phyloP scores from a whole-genome alignment of 805 yeast genomes.

The Starmerella cellae region DNA sequence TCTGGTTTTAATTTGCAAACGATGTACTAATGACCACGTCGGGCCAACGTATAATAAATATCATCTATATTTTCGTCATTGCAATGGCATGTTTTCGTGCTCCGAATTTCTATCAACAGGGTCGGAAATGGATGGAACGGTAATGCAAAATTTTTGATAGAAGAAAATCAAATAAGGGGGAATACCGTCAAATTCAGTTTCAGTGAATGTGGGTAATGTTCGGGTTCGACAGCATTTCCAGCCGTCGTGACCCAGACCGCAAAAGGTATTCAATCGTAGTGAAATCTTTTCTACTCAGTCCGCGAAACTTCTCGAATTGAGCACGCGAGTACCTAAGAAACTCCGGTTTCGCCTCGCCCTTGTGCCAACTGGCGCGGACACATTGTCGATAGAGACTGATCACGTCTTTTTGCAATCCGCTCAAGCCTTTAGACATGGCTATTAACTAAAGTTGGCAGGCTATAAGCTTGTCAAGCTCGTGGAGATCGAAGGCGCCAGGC shows the following conservation, averaged over 20 bases:
- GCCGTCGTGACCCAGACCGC: constrained; percentile 57
- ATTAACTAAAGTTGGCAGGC: no score
- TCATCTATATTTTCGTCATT: no score
- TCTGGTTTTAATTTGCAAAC: no score
- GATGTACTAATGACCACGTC: no score
- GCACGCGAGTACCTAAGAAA: constrained; percentile 37
- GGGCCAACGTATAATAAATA: no score
- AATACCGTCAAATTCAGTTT: background rate
- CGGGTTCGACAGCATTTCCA: constrained; percentile 59
- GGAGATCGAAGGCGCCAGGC: no score
- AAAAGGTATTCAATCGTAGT: constrained; percentile 73
- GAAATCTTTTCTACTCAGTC: constrained; percentile 62
- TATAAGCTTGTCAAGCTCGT: no score
- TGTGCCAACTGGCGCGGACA: constrained; percentile 34
- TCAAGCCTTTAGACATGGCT: constrained; percentile 19
- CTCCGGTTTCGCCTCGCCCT: constrained; percentile 38
- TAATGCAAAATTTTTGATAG: no score
- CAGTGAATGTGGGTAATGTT: constrained; percentile 50
- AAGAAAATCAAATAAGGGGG: no score
- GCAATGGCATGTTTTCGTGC: no score
- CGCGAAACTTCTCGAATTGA: constrained; percentile 50
- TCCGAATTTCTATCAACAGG: no score
- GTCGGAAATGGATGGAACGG: no score
- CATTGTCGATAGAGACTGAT: constrained; percentile 38
- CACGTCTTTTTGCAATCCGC: constrained; percentile 32